These are phyloP conservation scores for Apiotrichum gracile DNA, from an alignment of 1,284 basidiomycete species.

Conservation along the genomic window DNA sequence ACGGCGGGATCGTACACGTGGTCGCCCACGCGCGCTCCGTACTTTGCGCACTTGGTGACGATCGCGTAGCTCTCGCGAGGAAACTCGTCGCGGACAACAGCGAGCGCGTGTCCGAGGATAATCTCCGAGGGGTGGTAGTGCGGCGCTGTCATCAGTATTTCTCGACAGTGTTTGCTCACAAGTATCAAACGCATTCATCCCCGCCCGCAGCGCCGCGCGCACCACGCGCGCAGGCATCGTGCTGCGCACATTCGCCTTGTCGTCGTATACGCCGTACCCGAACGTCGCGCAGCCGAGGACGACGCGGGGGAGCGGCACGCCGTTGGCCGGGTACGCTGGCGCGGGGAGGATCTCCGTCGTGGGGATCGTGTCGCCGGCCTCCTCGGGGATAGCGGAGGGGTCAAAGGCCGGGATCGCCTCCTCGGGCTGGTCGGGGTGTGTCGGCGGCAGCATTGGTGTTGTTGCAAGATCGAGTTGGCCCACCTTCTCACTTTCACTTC, in stretches of 20 bases:
- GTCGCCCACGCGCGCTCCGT: slow-evolving; percentile 56
- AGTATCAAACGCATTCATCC: slow-evolving; percentile 86
- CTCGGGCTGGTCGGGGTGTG: slow-evolving; percentile 36
- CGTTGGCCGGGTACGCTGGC: not conserved
- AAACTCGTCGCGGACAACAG: slow-evolving; percentile 61
- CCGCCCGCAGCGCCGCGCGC: slow-evolving; percentile 74
- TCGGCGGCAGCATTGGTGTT: slow-evolving; percentile 13
- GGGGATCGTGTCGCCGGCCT: slow-evolving; percentile 22
- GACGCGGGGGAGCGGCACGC: slow-evolving; percentile 51
- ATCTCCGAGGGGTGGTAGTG: slow-evolving; percentile 90
- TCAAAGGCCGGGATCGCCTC: slow-evolving; percentile 23
- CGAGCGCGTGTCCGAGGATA: slow-evolving; percentile 70
- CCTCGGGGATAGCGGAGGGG: slow-evolving; percentile 14
- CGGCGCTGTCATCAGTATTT: slow-evolving; percentile 37
- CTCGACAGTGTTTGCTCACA: slow-evolving; percentile 24
- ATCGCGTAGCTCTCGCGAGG: slow-evolving; percentile 73
- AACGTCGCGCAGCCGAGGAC: slow-evolving; percentile 67
- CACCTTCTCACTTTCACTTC: too few species aligned
- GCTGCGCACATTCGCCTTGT: slow-evolving; percentile 57
- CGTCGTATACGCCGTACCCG: slow-evolving; percentile 63
- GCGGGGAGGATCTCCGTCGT: slow-evolving; percentile 20
- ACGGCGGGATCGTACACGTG: slow-evolving; percentile 72
- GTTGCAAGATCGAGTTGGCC: too few species aligned
- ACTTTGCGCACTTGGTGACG: slow-evolving; percentile 91
- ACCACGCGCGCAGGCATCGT: slow-evolving; percentile 63